These are phyloP conservation scores for Filosporella fistucella DNA, from an alignment of 495 filamentous ascomycete species.

Conservation along the genomic window DNA sequence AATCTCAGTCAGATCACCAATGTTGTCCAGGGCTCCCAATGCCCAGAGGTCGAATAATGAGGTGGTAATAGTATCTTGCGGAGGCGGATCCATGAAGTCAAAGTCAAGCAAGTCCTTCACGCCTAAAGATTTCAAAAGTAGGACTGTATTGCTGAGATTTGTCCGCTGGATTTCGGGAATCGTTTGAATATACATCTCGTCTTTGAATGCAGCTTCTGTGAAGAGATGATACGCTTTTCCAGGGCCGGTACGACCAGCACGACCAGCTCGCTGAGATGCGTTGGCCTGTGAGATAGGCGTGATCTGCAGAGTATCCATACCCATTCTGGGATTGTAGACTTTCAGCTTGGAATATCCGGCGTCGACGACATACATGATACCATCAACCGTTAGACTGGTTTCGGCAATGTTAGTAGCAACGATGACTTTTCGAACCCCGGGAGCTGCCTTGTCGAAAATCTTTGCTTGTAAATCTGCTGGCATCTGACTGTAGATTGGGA, in stretches of 20 bases:
- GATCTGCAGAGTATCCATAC: slow-evolving; percentile 98
- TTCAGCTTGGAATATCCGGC: slow-evolving; percentile 95
- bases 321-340: slow-evolving; percentile 97
- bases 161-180: slow-evolving; percentile 98
- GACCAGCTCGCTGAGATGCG: slow-evolving; percentile 85
- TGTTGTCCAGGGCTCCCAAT: slow-evolving; percentile 85
- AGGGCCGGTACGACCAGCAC: slow-evolving; percentile 91
- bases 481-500: slow-evolving; percentile 99
- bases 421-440: slow-evolving; percentile 93
- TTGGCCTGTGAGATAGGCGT: slow-evolving; percentile 98
- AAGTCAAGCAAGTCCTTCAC: slow-evolving; percentile 96
- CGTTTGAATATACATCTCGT: slow-evolving; percentile 95
- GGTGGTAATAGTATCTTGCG: slow-evolving; percentile 96
- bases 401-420: slow-evolving; percentile 99
- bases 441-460: slow-evolving; percentile 88
- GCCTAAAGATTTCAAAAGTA: slow-evolving; percentile 90
- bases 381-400: slow-evolving; percentile 96
- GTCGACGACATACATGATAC: slow-evolving; percentile 99
- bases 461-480: slow-evolving; percentile 96
- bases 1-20: slow-evolving; percentile 84
- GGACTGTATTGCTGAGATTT: slow-evolving; percentile 89
- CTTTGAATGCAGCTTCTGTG: slow-evolving; percentile 91
- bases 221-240: slow-evolving; percentile 94
- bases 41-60: slow-evolving; percentile 98
- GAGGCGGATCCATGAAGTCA: slow-evolving; percentile 98